Base-by-base conservation (phyloP, 345 rosid species). In the Arabidopsis arenosa region DNA sequence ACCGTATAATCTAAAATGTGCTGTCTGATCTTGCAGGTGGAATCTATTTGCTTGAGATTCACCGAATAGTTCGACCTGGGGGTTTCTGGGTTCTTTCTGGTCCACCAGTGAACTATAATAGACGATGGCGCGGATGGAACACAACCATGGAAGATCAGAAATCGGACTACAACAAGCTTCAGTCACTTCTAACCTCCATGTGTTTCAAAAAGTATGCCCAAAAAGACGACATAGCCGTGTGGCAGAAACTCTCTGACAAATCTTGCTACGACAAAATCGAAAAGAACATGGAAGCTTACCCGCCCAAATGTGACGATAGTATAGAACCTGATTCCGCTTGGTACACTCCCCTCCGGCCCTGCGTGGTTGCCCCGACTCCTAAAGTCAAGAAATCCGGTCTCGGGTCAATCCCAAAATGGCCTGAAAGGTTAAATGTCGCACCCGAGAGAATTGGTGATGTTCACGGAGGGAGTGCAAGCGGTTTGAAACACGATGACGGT, bases 21-120 rank as follows among this genome's bases (percentile, higher is more conserved):
- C 0, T 52, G 5, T 33, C 12, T 60, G 35, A 66, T 66, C n/a
- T 69, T 77, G 74, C 84, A 95, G 99, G 99, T 73, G 99, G 98
- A 76, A 80, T 95, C 68, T 95, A 95, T 85, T 92, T 95, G 68
- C 87, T 90, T 35, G 99, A 95, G 81, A 66, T 95, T 70, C 92
- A 95, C 68, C 89, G 99, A 43, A 89, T 92, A 52, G 94, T 95
- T 15, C 94, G 98, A 70, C 99, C 98, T 23, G 99, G 99, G 64
- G 99, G 99, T 26, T 95, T 92, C 70, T 95, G 99, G 99, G 89
- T 95, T 53, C 84, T 95, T 43, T 95, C 98, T 1, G 98, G 99
- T 32, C 99, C 99, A 55, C 99, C 99, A 0, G 92, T 95, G 57
- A 95, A 95, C 81, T 95, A 95, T 12, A 88, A 90, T 18, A 76